A percentile compares a stretch with the other conserved stretches of the same genome.
These are phyloP conservation scores for Wickerhamiella domercqiae DNA, from an alignment of 805 yeast species.

Conservation along the genomic window DNA sequence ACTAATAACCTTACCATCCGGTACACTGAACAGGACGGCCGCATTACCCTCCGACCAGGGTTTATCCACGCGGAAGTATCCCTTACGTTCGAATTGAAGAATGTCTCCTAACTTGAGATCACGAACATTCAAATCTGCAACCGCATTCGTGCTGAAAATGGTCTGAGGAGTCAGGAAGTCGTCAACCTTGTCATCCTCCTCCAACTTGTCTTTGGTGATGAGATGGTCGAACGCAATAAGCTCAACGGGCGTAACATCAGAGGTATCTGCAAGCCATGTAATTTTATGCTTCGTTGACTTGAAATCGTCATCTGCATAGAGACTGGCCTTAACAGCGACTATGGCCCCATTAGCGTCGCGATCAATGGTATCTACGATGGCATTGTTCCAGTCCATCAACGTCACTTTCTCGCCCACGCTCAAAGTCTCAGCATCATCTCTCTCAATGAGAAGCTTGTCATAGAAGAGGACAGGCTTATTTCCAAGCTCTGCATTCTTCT, in stretches of 20 bases:
- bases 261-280: conserved; percentile 84
- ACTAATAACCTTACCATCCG: conserved; percentile 81
- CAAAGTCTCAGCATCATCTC: conserved; percentile 63
- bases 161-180: conserved; percentile 81
- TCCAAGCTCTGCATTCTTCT: conserved; percentile 88
- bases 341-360: conserved; percentile 43
- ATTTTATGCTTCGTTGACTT: conserved; percentile 87
- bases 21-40: conserved; percentile 77
- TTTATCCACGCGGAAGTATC: conserved; percentile 74
- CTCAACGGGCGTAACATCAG: conserved; percentile 55
- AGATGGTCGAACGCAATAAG: conserved; percentile 87
- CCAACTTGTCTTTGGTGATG: conserved; percentile 87
- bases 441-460: conserved; percentile 59
- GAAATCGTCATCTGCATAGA: conserved; percentile 92
- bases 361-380: conserved; percentile 54
- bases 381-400: conserved; percentile 99
- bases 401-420: conserved; percentile 84
- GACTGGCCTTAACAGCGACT: conserved; percentile 52
- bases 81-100: conserved; percentile 93
- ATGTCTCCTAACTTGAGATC: conserved; percentile 71
- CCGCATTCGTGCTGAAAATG: conserved; percentile 62
- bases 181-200: conserved; percentile 85
- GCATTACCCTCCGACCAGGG: conserved; percentile 39
- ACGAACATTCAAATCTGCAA: conserved; percentile 67
- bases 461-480: conserved; percentile 58